Evolutionary conservation across 2,329 filamentous ascomycete species (phyloP).

Genomic region (Fusarium sp.): DNA sequence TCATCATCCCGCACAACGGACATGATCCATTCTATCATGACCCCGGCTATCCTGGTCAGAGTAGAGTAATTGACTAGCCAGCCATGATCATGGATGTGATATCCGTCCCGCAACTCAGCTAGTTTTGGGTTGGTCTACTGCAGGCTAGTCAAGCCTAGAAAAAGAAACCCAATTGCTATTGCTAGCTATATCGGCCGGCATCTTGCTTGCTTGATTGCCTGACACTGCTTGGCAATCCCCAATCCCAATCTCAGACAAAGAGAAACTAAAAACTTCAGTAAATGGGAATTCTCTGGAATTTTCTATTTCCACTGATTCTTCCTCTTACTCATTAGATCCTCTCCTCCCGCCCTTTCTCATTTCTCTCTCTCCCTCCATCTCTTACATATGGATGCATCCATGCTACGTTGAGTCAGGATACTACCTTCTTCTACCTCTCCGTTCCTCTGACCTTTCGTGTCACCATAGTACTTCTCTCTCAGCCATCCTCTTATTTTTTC

Average conservation of each 20-base stretch:
- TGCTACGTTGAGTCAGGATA: constrained; percentile 22
- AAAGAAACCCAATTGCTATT: constrained; percentile 1
- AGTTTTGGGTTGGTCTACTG: constrained; percentile 22
- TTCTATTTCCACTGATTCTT: constrained; percentile 34
- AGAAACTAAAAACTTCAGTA: constrained; percentile 8
- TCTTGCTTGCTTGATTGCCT: constrained; percentile 33
- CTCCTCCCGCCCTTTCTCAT: constrained; percentile 14
- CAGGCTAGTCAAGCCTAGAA: constrained; percentile 18
- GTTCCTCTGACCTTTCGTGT: constrained; percentile 17
- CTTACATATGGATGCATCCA: constrained; percentile 31
- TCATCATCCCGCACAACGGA: constrained; percentile 29
- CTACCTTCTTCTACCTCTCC: constrained; percentile 7
- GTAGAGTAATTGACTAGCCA: not conserved
- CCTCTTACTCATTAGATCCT: constrained; percentile 11
- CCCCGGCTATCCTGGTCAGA: constrained; percentile 5
- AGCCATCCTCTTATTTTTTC: not conserved
- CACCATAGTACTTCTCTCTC: constrained; percentile 13
- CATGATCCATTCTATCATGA: constrained; percentile 31
- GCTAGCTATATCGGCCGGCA: constrained; percentile 17
- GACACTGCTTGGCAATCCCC: constrained; percentile 23
- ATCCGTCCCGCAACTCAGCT: constrained; percentile 36
- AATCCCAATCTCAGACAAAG: constrained; percentile 5
- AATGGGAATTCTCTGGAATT: constrained; percentile 30
- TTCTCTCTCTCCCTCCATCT: constrained; percentile 21
- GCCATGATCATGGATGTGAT: constrained; percentile 28